Percentiles rank a stretch among this genome's conserved stretches.
Conservation (phyloP, 176 grass and related monocot genomes). For the Saccharum officinarum region DNA sequence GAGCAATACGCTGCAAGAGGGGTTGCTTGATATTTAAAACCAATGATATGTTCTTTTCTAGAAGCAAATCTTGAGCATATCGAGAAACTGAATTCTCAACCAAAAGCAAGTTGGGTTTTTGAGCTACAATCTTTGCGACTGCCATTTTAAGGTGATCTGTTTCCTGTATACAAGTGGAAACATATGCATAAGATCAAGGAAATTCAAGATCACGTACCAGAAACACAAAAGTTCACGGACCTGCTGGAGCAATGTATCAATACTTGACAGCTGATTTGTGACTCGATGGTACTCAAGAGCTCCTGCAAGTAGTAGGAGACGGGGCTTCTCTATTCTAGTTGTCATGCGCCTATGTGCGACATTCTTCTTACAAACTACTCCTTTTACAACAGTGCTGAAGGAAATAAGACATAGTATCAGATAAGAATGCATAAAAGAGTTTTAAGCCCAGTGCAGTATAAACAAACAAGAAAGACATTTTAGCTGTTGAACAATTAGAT, state of each 20-base stretch:
- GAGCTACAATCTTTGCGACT: constrained; percentile 89
- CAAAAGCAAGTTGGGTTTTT: constrained; percentile 84
- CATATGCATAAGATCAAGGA: constrained; percentile 17
- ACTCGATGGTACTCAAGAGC: constrained; percentile 96
- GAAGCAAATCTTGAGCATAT: constrained; percentile 84
- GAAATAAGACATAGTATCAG: constrained; percentile 40
- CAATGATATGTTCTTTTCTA: constrained; percentile 87
- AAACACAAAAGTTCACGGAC: constrained; percentile 41
- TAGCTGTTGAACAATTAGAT: neutral
- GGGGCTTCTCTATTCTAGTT: constrained; percentile 84
- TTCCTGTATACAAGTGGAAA: constrained; percentile 61
- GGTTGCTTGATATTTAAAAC: constrained; percentile 95
- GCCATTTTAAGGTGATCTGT: constrained; percentile 99
- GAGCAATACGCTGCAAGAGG: constrained; percentile 78
- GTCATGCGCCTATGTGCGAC: constrained; percentile 89
- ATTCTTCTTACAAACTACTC: constrained; percentile 98
- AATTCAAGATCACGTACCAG: constrained; percentile 14
- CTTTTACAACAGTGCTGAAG: constrained; percentile 88
- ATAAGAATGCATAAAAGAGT: constrained; percentile 14
- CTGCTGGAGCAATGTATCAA: constrained; percentile 98
- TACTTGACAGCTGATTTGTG: constrained; percentile 81
- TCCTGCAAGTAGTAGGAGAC: constrained; percentile 83
- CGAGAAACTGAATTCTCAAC: constrained; percentile 95
- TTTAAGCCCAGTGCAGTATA: constrained; percentile 29
- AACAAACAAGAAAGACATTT: neutral